These are phyloP conservation scores for Leccinum subgranulosum DNA, from an alignment of 768 basidiomycete species.

Conservation along the genomic window DNA sequence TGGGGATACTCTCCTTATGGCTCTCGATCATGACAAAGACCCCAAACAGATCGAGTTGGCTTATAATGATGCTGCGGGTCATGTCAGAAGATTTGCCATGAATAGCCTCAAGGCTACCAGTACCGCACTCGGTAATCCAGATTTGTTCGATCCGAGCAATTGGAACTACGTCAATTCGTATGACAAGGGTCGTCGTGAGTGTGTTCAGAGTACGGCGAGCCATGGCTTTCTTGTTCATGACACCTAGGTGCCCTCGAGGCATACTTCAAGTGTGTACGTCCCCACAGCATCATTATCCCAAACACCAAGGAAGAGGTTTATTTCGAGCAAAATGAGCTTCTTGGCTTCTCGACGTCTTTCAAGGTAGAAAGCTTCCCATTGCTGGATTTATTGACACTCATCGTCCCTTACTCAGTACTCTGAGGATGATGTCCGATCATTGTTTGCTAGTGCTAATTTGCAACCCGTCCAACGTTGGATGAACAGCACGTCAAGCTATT, in stretches of 20 bases:
- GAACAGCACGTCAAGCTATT: slow-evolving; percentile 67
- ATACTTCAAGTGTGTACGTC: slow-evolving; percentile 64
- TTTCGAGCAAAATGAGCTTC: slow-evolving; percentile 68
- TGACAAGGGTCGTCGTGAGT: slow-evolving; percentile 53
- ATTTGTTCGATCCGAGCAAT: slow-evolving; percentile 57
- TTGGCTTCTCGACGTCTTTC: slow-evolving; percentile 83
- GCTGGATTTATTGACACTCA: neutral
- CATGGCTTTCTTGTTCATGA: neutral
- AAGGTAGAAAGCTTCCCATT: slow-evolving; percentile 52
- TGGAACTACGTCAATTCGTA: slow-evolving; percentile 71
- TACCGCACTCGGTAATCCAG: slow-evolving; percentile 62
- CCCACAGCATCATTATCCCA: slow-evolving; percentile 57
- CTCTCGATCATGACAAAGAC: slow-evolving; percentile 81
- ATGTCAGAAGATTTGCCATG: slow-evolving; percentile 77
- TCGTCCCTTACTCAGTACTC: slow-evolving; percentile 59
- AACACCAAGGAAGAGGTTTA: slow-evolving; percentile 39
- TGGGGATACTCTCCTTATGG: slow-evolving; percentile 83
- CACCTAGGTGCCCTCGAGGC: slow-evolving; percentile 76
- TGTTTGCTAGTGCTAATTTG: slow-evolving; percentile 76
- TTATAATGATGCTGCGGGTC: slow-evolving; percentile 78
- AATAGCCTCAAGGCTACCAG: slow-evolving; percentile 77
- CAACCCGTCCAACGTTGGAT: slow-evolving; percentile 85
- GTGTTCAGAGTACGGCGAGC: neutral
- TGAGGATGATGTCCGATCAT: slow-evolving; percentile 56
- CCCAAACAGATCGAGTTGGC: slow-evolving; percentile 71